A percentile compares a stretch with the other conserved stretches of the same genome.
Evolutionary conservation across 2,329 filamentous ascomycete species (phyloP).

Genomic region (Trichoderma pleuroti): DNA sequence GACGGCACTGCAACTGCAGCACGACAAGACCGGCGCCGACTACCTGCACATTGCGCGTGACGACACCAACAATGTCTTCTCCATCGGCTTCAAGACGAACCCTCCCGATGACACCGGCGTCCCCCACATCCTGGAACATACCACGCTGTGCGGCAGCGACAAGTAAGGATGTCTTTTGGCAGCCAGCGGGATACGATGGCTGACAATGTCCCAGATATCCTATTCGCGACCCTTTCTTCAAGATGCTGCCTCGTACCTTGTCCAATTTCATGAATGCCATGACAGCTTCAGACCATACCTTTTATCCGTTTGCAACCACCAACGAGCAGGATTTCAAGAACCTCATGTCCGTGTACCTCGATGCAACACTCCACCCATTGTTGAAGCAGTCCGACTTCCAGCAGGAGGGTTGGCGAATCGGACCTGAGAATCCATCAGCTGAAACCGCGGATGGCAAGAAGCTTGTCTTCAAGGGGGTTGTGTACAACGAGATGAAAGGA

Average conservation of each 20-base stretch:
- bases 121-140: conserved; percentile 96
- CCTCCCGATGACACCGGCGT: conserved; percentile 94
- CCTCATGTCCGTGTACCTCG: conserved; percentile 92
- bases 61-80: conserved; percentile 99
- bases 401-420: conserved; percentile 95
- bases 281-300: conserved; percentile 92
- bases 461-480: conserved; percentile 92
- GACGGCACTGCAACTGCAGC: conserved; percentile 83
- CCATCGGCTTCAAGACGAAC: conserved; percentile 98
- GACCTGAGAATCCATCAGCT: conserved; percentile 78
- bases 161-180: conserved; percentile 54
- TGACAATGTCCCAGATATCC: conserved; percentile 65
- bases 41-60: conserved; percentile 94
- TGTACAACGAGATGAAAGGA: conserved; percentile 99
- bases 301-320: conserved; percentile 96
- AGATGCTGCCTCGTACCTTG: conserved; percentile 97
- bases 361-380: conserved; percentile 86
- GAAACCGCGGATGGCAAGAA: conserved; percentile 57
- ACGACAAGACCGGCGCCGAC: conserved; percentile 93
- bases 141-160: conserved; percentile 89
- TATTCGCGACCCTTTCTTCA: conserved; percentile 99
- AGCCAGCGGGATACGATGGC: conserved; percentile 20
- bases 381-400: conserved; percentile 89
- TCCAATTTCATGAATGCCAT: conserved; percentile 99
- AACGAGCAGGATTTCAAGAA: conserved; percentile 95